phyloP scores from a whole-genome alignment of 2,329 filamentous ascomycete genomes.

The Talaromyces sp. region DNA sequence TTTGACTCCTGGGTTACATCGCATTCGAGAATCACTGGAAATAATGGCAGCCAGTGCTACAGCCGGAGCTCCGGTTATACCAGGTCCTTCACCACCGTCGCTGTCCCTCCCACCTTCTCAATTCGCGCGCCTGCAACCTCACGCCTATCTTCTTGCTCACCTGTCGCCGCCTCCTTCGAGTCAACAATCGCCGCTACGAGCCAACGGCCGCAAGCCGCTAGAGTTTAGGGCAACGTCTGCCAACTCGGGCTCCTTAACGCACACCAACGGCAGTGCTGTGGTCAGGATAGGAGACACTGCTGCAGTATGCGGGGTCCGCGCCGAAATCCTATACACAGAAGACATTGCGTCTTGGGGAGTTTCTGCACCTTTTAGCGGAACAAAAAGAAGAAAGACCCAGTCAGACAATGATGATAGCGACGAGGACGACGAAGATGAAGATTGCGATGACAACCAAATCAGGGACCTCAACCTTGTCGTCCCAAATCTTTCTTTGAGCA shows the following conservation, averaged over 20 bases:
- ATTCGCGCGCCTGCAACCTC: conserved; percentile 85
- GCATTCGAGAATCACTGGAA: neutral
- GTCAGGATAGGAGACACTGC: conserved; percentile 86
- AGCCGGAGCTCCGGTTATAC: conserved; percentile 10
- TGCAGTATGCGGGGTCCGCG: conserved; percentile 89
- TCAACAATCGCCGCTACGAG: conserved; percentile 59
- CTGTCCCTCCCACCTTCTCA: conserved; percentile 59
- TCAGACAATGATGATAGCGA: conserved; percentile 13
- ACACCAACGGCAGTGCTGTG: conserved; percentile 85
- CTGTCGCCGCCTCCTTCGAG: conserved; percentile 58
- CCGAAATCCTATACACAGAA: conserved; percentile 71
- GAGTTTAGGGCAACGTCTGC: conserved; percentile 69
- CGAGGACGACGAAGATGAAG: conserved; percentile 33
- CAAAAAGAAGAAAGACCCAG: conserved; percentile 25
- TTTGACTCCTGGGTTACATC: neutral
- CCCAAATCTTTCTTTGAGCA: conserved; percentile 88
- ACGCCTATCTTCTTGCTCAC: conserved; percentile 84
- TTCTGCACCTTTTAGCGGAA: conserved; percentile 33
- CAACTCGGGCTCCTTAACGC: conserved; percentile 78
- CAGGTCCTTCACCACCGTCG: conserved; percentile 28
- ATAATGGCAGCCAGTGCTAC: conserved; percentile 21
- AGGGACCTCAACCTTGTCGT: conserved; percentile 66
- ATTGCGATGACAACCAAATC: conserved; percentile 44
- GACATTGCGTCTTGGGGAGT: conserved; percentile 60
- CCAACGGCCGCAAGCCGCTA: conserved; percentile 71